Conservation (phyloP, 2,329 filamentous ascomycete species). For the Botryotinia globosa region DNA sequence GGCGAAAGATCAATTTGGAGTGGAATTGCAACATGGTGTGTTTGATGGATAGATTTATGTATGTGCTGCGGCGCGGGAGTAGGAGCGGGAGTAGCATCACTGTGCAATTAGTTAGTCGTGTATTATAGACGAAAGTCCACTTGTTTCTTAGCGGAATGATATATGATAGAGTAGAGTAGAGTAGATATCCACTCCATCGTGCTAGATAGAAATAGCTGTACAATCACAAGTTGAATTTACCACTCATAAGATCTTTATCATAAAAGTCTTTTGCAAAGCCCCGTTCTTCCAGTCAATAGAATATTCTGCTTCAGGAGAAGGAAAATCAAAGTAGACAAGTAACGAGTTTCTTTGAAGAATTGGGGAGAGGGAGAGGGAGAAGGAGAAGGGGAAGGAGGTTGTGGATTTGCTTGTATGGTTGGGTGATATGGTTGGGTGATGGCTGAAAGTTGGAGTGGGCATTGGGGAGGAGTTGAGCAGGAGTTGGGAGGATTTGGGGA, state of each 20-base stretch:
- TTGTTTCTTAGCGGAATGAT: not conserved
- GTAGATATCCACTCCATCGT: not conserved
- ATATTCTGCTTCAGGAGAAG: too few relatives aligned
- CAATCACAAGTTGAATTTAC: not conserved
- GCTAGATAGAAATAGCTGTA: not conserved
- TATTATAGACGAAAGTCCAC: not conserved
- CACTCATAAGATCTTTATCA: too few relatives aligned
- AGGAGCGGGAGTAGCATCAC: not conserved
- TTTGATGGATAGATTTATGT: conserved; percentile 67
- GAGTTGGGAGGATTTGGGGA: too few relatives aligned
- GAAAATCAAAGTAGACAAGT: too few relatives aligned
- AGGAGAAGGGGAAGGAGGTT: not conserved
- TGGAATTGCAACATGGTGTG: conserved; percentile 83
- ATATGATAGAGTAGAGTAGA: not conserved
- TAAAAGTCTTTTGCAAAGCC: too few relatives aligned
- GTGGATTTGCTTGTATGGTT: too few relatives aligned
- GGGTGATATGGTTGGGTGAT: too few relatives aligned
- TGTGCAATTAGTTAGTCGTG: not conserved
- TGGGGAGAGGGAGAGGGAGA: not conserved
- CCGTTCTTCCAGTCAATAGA: too few relatives aligned
- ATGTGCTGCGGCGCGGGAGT: not conserved
- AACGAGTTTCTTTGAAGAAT: too few relatives aligned
- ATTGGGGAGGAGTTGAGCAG: too few relatives aligned
- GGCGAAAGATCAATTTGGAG: conserved; percentile 79
- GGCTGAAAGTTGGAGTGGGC: too few relatives aligned